Base-by-base conservation (phyloP, 345 rosid species). In the Anastatica hierochuntica region DNA sequence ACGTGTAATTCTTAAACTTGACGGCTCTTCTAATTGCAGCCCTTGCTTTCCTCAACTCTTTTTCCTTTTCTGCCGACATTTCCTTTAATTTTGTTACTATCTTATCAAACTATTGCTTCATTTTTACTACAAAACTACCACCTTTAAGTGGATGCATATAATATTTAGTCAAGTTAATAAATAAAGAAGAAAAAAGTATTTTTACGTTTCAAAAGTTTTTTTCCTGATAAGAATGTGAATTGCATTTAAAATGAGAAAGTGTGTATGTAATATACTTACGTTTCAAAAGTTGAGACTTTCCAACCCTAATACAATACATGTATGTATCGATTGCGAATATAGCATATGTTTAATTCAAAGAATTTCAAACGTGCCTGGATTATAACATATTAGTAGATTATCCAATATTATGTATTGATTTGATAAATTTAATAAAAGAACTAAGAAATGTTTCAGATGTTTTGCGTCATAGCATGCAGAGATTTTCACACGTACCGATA, bases 21-120 rank as follows among this genome's bases (percentile, higher is more conserved):
- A 81, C 41, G 12, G 94, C 94, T 33, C 56, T 39, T 30, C 44
- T 60, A 44, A 77, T 71, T 31, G 79, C 79, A 2, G 31, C 62
- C 52, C 78, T 47, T 34, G 81, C 76, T 39, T 45, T 58, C 12
- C 65, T 63, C 55, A 77, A 77, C 43, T 68, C 79, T 45, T 39
- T 58, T 53, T 77, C 34, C 70, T 67, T 69, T 61, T 37, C 56
- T 71, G 43, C 49, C 34, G 17, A 57, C 37, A 58, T 44, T 21
- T 10, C 4, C 14, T 16, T 60, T 33, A 23, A 48, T 15, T 53
- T 35, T 46, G 12, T 24, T 2, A 42, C 20, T 56, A 13, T 37
- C 13, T 57, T 11, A 47, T n/a, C n/a, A n/a, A n/a, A n/a, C 7
- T 7, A 12, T 17, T 53, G 30, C 66, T 53, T 51, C 31, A 10